Percentiles rank a stretch among this genome's conserved stretches.
These are phyloP conservation scores for Schizophyllum amplum DNA, from an alignment of 1,284 basidiomycete species.

Conservation along the genomic window DNA sequence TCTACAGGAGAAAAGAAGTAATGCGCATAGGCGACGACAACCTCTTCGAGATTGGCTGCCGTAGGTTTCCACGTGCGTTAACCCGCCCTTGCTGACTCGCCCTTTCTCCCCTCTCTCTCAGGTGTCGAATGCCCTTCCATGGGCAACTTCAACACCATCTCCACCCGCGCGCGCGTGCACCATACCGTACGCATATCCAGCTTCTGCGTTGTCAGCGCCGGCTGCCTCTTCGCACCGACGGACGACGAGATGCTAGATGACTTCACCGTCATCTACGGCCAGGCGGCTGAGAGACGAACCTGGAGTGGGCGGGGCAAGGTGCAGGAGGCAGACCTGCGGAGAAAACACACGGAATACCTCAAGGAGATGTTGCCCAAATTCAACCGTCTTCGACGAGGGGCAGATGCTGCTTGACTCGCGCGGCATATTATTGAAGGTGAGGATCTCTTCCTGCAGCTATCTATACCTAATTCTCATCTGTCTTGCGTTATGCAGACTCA, in stretches of 20 bases:
- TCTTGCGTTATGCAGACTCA: too few species aligned
- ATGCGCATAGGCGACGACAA: constrained; percentile 92
- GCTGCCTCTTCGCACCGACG: constrained; percentile 65
- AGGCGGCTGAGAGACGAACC: constrained; percentile 57
- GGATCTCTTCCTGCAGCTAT: background rate
- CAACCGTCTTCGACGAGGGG: constrained; percentile 56
- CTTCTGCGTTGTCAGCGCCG: constrained; percentile 77
- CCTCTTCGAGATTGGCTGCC: constrained; percentile 87
- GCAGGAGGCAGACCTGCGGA: constrained; percentile 76
- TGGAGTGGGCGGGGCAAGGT: constrained; percentile 85
- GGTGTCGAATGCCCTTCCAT: constrained; percentile 80
- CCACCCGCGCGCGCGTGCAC: constrained; percentile 72
- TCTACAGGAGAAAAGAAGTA: constrained; percentile 65
- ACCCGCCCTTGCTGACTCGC: background rate
- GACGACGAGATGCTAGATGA: constrained; percentile 76
- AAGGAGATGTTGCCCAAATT: constrained; percentile 87
- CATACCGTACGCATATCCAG: constrained; percentile 71
- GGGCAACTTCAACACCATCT: constrained; percentile 81
- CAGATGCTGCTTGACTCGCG: background rate
- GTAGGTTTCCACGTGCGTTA: constrained; percentile 41
- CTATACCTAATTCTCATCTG: background rate
- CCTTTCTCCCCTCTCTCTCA: constrained; percentile 21
- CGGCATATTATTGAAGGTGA: too few species aligned
- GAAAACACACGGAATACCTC: constrained; percentile 88
- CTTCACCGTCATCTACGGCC: constrained; percentile 81